Base-by-base conservation (phyloP, 306 rosid genomes). In the Cicer arietinum region DNA sequence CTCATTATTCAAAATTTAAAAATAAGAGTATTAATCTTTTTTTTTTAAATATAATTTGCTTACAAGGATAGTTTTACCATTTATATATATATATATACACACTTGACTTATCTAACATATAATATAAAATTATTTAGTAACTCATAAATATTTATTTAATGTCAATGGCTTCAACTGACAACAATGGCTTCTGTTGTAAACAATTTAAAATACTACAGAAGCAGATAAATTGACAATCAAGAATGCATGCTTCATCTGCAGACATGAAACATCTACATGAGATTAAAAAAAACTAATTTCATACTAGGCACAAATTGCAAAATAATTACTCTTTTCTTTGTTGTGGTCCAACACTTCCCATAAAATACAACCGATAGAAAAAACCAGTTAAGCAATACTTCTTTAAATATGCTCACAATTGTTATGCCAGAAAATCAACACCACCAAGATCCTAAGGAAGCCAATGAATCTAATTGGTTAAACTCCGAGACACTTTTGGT, bases 391-490 rank as follows among this genome's bases (percentile, higher is more conserved):
- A 39, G 46, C 25, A 37, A 18, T 78, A 43, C 13, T 37, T 17
- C 52, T 16, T 35, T 37, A 46, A 65, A 8, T 77, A 42, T 22
- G 74, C 65, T 41, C 25, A 46, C 43, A 65, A 70, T 12, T 42
- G 60, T 58, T 35, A 80, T 18, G 30, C 16, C 11, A 20, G 16
- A 54, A 68, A 76, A 54, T 39, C 78, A 22, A 54, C 46, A 71
- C 5, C 40, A 52, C 51, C 62, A 42, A 52, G 39, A 52, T 59
- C 70, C n/a, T 45, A 48, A 45, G 40, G 40, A 16, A 30, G 53
- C 54, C 43, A 73, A 47, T 37, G 61, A 20, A 77, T 51, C 54
- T 64, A 58, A 30, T 13, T 7, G 60, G 39, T 10, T 22, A 52
- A 42, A 17, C 67, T 39, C 20, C 25, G 18, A 41, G 48, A 39